Conservation (phyloP, 768 basidiomycete species). For the Leccinum disarticulatum region DNA sequence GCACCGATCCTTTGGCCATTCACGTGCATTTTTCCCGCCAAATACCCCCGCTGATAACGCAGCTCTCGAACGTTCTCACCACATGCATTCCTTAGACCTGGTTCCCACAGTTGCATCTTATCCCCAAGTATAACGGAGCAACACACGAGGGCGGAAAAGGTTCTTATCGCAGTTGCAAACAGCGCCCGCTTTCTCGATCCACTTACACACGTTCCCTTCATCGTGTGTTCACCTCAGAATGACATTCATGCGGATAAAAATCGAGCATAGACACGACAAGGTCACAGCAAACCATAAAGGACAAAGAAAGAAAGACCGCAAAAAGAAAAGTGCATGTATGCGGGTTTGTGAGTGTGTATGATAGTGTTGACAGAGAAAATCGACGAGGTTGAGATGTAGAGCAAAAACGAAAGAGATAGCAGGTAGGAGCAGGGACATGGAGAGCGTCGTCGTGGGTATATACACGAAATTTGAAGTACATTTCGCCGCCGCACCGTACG, state of each 20-base stretch:
- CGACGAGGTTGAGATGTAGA: slow-evolving; percentile 11
- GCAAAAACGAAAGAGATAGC: slow-evolving; percentile 8
- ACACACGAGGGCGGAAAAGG: neutral
- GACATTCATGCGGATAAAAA: slow-evolving; percentile 3
- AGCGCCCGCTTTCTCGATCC: neutral
- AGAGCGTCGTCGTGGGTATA: slow-evolving; percentile 18
- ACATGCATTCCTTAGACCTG: neutral
- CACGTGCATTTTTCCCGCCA: neutral
- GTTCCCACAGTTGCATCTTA: neutral
- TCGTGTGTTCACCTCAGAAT: neutral
- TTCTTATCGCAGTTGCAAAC: neutral
- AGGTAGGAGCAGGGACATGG: neutral
- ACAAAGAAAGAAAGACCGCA: neutral
- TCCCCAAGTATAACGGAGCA: neutral
- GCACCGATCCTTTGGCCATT: neutral
- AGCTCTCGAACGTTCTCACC: neutral
- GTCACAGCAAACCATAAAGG: neutral
- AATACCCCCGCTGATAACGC: neutral
- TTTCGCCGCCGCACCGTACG: slow-evolving; percentile 6
- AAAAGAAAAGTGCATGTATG: slow-evolving; percentile 17
- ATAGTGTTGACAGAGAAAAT: neutral
- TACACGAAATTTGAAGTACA: slow-evolving; percentile 8
- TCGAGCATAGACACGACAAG: neutral
- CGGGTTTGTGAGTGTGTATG: slow-evolving; percentile 3
- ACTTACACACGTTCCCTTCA: neutral